Evolutionary conservation across 208 protist species (phyloP).

Genomic region (Naegleria lovaniensis): DNA sequence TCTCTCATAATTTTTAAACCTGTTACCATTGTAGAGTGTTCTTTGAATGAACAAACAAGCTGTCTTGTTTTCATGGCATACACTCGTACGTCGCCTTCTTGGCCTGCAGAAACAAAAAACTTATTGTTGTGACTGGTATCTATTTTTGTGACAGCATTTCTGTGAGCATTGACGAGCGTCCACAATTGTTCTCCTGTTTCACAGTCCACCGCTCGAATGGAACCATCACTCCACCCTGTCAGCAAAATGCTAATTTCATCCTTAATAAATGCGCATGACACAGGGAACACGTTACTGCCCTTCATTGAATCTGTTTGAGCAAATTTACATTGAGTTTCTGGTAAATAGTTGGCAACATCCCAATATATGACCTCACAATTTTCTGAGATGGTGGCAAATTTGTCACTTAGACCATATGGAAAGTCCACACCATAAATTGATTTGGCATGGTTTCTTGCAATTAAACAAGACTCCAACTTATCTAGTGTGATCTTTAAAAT

Average conservation of each 20-base stretch:
- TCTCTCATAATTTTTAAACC: not conserved
- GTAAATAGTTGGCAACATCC: constrained; percentile 34
- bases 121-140: constrained; percentile 33
- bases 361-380: constrained; percentile 36
- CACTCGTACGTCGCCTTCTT: constrained; percentile 47
- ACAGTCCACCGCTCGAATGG: constrained; percentile 43
- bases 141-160: constrained; percentile 40
- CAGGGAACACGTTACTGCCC: not conserved
- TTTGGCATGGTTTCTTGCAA: constrained; percentile 20
- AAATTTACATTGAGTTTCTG: constrained; percentile 14
- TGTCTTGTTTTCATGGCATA: constrained; percentile 48
- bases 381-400: constrained; percentile 39
- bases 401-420: constrained; percentile 28
- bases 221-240: constrained; percentile 48
- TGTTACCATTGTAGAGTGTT: not conserved
- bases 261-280: constrained; percentile 4
- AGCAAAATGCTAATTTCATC: constrained; percentile 1
- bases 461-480: not conserved
- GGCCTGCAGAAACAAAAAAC: constrained; percentile 52
- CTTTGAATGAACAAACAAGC: constrained; percentile 31
- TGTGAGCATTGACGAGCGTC: constrained; percentile 41
- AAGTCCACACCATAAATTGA: constrained; percentile 31
- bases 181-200: constrained; percentile 46
- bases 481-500: constrained; percentile 18
- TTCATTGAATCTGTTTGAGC: not conserved